Evolutionary conservation across 208 protist genomes (phyloP).

Genomic region (Leishmania tropica): DNA sequence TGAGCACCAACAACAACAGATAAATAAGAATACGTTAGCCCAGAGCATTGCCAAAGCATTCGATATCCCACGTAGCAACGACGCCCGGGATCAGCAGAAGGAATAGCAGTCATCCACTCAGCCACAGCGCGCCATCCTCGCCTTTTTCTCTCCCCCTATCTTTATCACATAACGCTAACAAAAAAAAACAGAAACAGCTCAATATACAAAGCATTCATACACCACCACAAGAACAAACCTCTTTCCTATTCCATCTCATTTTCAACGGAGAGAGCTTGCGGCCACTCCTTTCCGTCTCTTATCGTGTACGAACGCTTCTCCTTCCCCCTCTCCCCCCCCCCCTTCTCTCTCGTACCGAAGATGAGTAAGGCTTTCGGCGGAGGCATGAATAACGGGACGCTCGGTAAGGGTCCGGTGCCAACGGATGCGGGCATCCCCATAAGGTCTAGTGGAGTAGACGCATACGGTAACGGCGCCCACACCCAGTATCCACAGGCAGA

Average conservation of each 20-base stretch:
- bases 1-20: not conserved
- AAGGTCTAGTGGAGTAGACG: not conserved
- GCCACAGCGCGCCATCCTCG: not conserved
- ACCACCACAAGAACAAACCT: too few relatives aligned
- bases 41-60: not conserved
- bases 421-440: constrained; percentile 22
- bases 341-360: not conserved
- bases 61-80: not conserved
- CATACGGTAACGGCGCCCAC: constrained; percentile 6
- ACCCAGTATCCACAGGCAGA: constrained; percentile 47
- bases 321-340: not conserved
- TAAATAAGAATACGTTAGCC: too few relatives aligned
- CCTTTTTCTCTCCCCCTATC: not conserved
- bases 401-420: not conserved
- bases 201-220: not conserved
- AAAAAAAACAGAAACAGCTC: not conserved
- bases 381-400: constrained; percentile 2
- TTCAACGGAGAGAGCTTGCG: not conserved
- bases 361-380: constrained; percentile 4
- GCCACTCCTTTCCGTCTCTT: not conserved
- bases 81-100: not conserved
- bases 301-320: not conserved
- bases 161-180: not conserved
- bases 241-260: too few relatives aligned
- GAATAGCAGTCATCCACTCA: not conserved